Conservation (phyloP, 164 flowering plant genomes). For the Tinospora cordifolia region DNA sequence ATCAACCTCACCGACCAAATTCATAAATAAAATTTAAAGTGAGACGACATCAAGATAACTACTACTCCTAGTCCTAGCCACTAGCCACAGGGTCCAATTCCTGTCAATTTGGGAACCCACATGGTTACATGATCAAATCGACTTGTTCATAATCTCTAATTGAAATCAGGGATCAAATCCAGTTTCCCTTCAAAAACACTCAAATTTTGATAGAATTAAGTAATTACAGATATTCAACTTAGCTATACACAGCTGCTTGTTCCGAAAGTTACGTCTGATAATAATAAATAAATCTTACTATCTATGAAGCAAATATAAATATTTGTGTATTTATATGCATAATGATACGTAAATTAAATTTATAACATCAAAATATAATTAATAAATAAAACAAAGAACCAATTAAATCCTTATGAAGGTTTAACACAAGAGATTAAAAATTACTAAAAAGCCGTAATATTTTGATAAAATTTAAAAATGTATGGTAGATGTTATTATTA, state of each 20-base stretch:
- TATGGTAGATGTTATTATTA: no score
- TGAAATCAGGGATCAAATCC: neutral
- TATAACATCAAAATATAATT: neutral
- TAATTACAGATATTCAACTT: neutral
- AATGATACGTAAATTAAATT: no score
- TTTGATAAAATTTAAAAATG: no score
- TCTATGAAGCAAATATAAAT: no score
- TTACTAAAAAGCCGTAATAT: no score
- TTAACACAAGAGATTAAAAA: no score
- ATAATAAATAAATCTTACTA: no score
- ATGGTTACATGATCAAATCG: neutral
- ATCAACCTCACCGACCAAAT: slow-evolving; percentile 2
- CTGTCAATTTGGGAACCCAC: slow-evolving; percentile 4
- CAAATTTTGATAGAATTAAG: neutral
- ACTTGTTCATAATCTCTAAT: neutral
- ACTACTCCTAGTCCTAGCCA: neutral
- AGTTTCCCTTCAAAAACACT: neutral
- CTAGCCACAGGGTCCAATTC: neutral
- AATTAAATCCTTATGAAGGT: no score
- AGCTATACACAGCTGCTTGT: neutral
- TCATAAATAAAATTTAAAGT: neutral
- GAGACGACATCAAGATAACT: neutral
- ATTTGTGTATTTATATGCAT: no score
- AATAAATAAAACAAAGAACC: no score
- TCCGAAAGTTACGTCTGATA: neutral